These are phyloP conservation scores for Homolaphlyctis polyrhiza DNA, from an alignment of 371 early-diverging fungal species.

Conservation along the genomic window DNA sequence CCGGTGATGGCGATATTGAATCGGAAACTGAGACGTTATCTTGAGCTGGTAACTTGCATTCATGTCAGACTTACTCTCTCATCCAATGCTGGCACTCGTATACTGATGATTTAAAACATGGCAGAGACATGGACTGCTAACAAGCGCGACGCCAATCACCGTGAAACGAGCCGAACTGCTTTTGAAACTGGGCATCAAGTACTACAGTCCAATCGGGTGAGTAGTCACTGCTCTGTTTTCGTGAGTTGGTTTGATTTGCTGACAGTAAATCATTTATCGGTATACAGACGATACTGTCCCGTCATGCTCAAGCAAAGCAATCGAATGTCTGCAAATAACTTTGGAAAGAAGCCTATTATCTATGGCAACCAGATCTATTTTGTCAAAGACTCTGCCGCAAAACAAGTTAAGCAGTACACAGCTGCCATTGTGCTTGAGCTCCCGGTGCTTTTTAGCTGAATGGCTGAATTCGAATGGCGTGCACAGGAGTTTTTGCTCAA, in stretches of 20 bases:
- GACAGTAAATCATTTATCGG: background rate
- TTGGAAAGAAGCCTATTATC: constrained; percentile 33
- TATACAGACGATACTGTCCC: constrained; percentile 32
- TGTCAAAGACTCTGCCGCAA: constrained; percentile 7
- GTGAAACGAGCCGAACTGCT: constrained; percentile 28
- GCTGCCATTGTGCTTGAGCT: background rate
- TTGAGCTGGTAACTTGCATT: background rate
- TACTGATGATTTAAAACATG: constrained; percentile 3
- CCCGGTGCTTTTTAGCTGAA: background rate
- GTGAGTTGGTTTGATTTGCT: background rate
- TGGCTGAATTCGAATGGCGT: background rate
- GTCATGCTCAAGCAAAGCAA: constrained; percentile 23
- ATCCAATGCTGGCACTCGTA: background rate
- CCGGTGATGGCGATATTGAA: constrained; percentile 25
- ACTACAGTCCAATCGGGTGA: constrained; percentile 32
- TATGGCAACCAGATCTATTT: constrained; percentile 35
- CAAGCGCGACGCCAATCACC: constrained; percentile 22
- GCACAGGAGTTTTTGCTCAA: constrained; percentile 33
- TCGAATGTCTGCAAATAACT: constrained; percentile 6
- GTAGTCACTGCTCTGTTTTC: background rate
- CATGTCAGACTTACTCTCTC: background rate
- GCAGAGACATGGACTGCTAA: constrained; percentile 31
- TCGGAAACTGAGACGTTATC: constrained; percentile 6
- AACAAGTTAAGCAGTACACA: too few relatives aligned
- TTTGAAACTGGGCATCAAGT: constrained; percentile 32